Conservation (phyloP, 106 monocot genomes). For the Phalaenopsis equestris region DNA sequence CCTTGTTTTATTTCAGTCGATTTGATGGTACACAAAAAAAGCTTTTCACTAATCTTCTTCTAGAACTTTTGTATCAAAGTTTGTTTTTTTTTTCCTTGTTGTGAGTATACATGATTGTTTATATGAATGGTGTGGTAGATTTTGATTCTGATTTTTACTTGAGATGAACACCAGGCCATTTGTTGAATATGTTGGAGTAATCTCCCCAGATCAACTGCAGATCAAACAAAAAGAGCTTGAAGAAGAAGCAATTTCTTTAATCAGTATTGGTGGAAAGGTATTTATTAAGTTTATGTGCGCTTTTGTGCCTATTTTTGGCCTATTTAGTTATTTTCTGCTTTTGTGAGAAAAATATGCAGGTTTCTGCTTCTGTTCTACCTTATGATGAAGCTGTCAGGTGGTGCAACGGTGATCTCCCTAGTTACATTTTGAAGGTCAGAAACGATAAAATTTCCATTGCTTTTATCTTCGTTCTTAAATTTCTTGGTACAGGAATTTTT, state of each 20-base stretch:
- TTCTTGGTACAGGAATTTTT: not conserved
- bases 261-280: constrained; percentile 58
- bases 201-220: constrained; percentile 46
- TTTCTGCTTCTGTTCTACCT: constrained; percentile 50
- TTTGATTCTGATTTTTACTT: not conserved
- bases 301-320: not conserved
- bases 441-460: not conserved
- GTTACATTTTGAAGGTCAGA: constrained; percentile 64
- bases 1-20: not conserved
- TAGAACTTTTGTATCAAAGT: not conserved
- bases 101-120: not conserved
- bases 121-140: not conserved
- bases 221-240: constrained; percentile 62
- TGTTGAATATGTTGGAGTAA: constrained; percentile 78
- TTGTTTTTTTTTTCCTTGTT: not conserved
- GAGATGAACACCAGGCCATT: constrained; percentile 41
- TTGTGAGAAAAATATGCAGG: constrained; percentile 21
- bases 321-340: not conserved
- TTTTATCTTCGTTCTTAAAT: not conserved
- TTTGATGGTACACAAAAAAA: not conserved
- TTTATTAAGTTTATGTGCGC: not conserved
- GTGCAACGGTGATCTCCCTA: constrained; percentile 67
- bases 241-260: constrained; percentile 48
- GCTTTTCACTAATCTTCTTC: not conserved
- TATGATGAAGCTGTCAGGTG: constrained; percentile 59